Conservation (phyloP, 495 filamentous ascomycete genomes). For the Penicillium desertorum region DNA sequence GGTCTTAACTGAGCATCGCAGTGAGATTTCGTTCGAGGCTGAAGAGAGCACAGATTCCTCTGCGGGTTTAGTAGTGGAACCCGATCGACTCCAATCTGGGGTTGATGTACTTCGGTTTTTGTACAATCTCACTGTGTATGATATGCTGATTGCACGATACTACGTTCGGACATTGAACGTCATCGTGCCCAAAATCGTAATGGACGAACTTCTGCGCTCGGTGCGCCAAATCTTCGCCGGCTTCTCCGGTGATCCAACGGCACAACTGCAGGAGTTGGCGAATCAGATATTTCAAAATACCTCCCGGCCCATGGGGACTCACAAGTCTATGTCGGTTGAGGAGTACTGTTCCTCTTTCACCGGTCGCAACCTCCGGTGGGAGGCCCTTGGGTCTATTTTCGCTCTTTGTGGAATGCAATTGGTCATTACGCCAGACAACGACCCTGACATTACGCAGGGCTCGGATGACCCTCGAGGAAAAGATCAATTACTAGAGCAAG, state of each 20-base stretch:
- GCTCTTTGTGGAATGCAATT: slow-evolving; percentile 46
- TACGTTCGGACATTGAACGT: slow-evolving; percentile 25
- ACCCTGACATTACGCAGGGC: slow-evolving; percentile 32
- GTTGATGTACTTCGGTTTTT: slow-evolving; percentile 45
- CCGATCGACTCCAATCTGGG: slow-evolving; percentile 40
- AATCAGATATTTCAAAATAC: slow-evolving; percentile 38
- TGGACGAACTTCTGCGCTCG: slow-evolving; percentile 33
- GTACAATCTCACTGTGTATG: slow-evolving; percentile 32
- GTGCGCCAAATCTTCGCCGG: slow-evolving; percentile 28
- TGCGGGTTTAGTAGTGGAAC: slow-evolving; percentile 27
- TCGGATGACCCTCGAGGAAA: slow-evolving; percentile 23
- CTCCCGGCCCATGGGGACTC: slow-evolving; percentile 28
- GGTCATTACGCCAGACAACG: slow-evolving; percentile 38
- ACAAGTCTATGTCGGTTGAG: slow-evolving; percentile 33
- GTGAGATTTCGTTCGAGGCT: slow-evolving; percentile 38
- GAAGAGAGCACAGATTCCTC: slow-evolving; percentile 36
- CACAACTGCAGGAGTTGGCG: slow-evolving; percentile 32
- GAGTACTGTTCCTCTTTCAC: slow-evolving; percentile 47
- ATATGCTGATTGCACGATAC: slow-evolving; percentile 30
- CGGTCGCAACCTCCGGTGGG: slow-evolving; percentile 58
- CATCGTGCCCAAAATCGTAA: slow-evolving; percentile 25
- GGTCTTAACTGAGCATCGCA: slow-evolving; percentile 43
- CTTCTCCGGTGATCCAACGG: slow-evolving; percentile 27
- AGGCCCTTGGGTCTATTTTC: slow-evolving; percentile 56
- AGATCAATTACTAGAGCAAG: slow-evolving; percentile 36